Base-by-base conservation (phyloP, 2,329 filamentous ascomycete species). In the Trichoderma koningii region DNA sequence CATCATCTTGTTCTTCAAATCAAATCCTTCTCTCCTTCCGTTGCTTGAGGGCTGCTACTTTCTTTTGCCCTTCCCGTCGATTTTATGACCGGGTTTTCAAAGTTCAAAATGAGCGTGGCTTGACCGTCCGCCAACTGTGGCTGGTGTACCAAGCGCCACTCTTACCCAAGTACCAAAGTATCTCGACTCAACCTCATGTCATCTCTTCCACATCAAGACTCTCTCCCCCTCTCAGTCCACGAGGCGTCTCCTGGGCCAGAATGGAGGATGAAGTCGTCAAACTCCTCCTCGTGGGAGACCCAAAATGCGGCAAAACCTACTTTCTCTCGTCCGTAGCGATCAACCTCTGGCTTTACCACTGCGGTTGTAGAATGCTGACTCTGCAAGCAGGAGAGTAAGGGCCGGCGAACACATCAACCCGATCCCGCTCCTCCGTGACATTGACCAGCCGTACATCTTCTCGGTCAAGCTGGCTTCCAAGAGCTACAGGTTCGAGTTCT, bases 361-460 rank as follows among this genome's bases (percentile, higher is more conserved):
- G 21, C 55, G 42, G 52, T 64, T 56, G 42, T 28, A 15, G 2
- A 19, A 21, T 26, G 17, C 34, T 56, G 48, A 55, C 48, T 38
- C 19, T 3, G 19, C 44, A 7, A 45, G 34, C 61, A 87, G 85
- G 64, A 80, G 85, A 65, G 79, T 87, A 70, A 85, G 83, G 71
- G 75, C 76, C 5, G 78, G 78, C 44, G 77, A 80, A 62, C 73
- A 77, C 19, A 74, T 72, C 51, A 78, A 73, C 41, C 76, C 78
- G 7, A 78, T 85, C 34, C 76, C 77, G n/a, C 73, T 85, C 17
- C 80, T 88, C 65, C 80, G 80, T 66, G 85, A 88, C 73, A 78
- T 80, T 64, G 81, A 88, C 70, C 86, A 88, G 74, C 86, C 86
- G 0, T 88, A 84, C 70, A 74, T 84, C 45, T 86, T 88, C 70